These are phyloP conservation scores for Chaetomidium leptoderma DNA, from an alignment of 495 filamentous ascomycete species.

Conservation along the genomic window DNA sequence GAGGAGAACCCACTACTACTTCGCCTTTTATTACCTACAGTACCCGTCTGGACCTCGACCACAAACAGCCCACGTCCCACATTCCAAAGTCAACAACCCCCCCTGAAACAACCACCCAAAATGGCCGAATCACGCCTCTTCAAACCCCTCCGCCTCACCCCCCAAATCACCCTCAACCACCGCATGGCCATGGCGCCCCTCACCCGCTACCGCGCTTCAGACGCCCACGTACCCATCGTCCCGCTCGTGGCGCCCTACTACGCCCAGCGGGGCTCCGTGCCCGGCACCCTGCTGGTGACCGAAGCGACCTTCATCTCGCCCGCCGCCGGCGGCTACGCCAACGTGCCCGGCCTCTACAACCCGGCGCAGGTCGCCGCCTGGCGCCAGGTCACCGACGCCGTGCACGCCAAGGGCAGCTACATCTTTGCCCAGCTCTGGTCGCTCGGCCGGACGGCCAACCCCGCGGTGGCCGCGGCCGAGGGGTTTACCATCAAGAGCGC, in stretches of 20 bases:
- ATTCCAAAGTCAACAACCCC: no score
- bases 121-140: conserved; percentile 29
- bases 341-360: conserved; percentile 62
- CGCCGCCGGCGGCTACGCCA: conserved; percentile 46
- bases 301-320: conserved; percentile 64
- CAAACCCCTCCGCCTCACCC: conserved; percentile 40
- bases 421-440: conserved; percentile 69
- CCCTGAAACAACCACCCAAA: background rate
- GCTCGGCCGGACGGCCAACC: conserved; percentile 54
- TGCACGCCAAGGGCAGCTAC: conserved; percentile 59
- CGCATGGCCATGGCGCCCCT: conserved; percentile 45
- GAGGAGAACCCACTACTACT: no score
- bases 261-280: conserved; percentile 52
- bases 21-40: no score
- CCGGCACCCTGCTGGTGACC: conserved; percentile 60
- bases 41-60: no score
- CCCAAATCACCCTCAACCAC: conserved; percentile 34
- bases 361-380: conserved; percentile 58
- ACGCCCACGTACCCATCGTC: conserved; percentile 45
- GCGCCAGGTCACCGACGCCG: conserved; percentile 59
- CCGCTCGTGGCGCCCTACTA: conserved; percentile 55
- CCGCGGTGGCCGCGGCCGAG: conserved; percentile 38
- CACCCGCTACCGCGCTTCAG: conserved; percentile 44
- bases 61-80: no score
- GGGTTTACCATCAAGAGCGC: conserved; percentile 44